Base-by-base conservation (phyloP, 208 protist genomes). In the Borovskyia barvae region DNA sequence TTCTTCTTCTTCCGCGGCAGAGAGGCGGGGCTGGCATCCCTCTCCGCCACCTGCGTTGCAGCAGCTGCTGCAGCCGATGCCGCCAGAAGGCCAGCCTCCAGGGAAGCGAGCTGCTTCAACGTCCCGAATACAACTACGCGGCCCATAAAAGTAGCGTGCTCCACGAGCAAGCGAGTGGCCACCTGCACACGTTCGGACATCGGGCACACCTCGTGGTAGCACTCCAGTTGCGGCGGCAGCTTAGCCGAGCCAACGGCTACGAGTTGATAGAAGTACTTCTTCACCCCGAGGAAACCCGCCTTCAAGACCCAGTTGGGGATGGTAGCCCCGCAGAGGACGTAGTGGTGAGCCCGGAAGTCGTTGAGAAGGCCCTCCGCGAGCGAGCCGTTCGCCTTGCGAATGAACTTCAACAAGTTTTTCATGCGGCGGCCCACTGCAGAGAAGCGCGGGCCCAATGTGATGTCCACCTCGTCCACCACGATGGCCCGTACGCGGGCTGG, bases 221-320 rank as follows among this genome's bases (percentile, higher is more conserved):
- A 90, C 51, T 89, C 72, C 11, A 95, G 72, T 35, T 73, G 61
- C 20, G 70, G 54, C 28, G 85, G 85, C 59, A 95, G 70, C 66
- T 95, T 95, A 19, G 67, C 74, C 41, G 67, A 82, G 9, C 89
- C 90, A 2, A 85, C 75, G 9, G 70, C 58, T 0, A 95, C 80
- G 39, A 95, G 82, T 54, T 87, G 81, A 69, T 95, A 95, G 77
- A 93, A 90, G 75, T 91, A 95, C 76, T 95, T 95, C 71, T 95
- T 95, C 52, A 90, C 81, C 11, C 90, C 90, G 36, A 95, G 77
- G 61, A 95, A 95, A 7, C 90, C 86, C 3, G 86, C 86, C 61
- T 93, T 93, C 47, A 95, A 50, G 17, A 95, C 90, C 90, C 90
- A 95, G 64, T 95, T 93, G 3, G 90, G 90, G 52, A 95, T 92